These are phyloP conservation scores for Aspergillus bertholletiae DNA, from an alignment of 495 filamentous ascomycete genomes.

Conservation along the genomic window DNA sequence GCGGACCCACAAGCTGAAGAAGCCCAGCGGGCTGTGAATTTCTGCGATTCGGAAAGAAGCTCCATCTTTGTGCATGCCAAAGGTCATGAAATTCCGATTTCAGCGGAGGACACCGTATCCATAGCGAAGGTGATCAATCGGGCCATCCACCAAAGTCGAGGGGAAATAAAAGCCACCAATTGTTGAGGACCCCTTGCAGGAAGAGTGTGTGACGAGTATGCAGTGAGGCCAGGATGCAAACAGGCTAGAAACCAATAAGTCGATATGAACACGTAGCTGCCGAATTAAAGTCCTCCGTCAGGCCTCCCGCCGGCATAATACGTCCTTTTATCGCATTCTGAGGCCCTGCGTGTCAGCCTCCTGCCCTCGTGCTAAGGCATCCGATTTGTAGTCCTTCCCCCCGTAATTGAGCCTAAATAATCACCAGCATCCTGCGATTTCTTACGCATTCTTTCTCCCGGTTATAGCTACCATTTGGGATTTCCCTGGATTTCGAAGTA, in stretches of 20 bases:
- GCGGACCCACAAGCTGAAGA: slow-evolving; percentile 12
- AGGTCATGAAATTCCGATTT: slow-evolving; percentile 25
- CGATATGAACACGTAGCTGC: no score
- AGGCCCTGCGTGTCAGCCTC: no score
- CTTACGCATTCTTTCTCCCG: not conserved
- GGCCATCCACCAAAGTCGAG: slow-evolving; percentile 2
- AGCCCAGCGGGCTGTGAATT: slow-evolving; percentile 1
- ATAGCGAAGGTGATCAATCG: slow-evolving; percentile 13
- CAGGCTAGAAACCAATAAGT: not conserved
- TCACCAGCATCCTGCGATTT: not conserved
- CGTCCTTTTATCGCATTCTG: no score
- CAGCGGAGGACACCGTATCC: slow-evolving; percentile 5
- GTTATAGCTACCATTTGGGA: not conserved
- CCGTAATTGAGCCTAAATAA: not conserved
- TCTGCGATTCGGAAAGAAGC: slow-evolving; percentile 14
- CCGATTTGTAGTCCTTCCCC: no score
- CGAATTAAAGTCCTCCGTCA: no score
- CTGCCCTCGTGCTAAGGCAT: no score
- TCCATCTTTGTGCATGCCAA: slow-evolving; percentile 19
- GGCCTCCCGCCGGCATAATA: no score
- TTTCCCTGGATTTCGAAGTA: not conserved
- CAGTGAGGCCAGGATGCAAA: not conserved
- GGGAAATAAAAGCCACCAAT: not conserved
- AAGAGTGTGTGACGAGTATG: not conserved
- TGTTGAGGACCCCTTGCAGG: not conserved